phyloP scores from a whole-genome alignment of 768 basidiomycete species.

The Nevesoporus exiguus region DNA sequence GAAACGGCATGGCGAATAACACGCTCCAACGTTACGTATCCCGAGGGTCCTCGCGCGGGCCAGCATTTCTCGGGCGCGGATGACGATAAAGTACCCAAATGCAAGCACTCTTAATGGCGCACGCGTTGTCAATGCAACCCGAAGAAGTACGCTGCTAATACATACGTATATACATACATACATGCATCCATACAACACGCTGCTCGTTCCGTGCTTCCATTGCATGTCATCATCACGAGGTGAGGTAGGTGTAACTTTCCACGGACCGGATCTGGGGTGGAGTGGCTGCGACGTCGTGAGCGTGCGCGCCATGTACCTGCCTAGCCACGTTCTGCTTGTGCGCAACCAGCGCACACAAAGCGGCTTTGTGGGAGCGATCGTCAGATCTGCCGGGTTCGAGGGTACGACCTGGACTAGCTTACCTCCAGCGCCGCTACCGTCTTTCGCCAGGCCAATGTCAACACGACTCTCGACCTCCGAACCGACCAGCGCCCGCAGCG shows the following conservation, averaged over 20 bases:
- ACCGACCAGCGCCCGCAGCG: conserved; percentile 75
- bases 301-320: conserved; percentile 6
- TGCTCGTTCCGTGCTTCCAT: not conserved
- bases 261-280: conserved; percentile 14
- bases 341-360: conserved; percentile 69
- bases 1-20: conserved; percentile 9
- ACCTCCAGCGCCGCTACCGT: conserved; percentile 98
- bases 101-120: not conserved
- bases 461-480: conserved; percentile 75
- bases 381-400: not conserved
- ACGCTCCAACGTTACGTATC: not conserved
- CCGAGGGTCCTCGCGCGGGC: not conserved
- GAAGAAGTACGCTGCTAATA: conserved; percentile 10
- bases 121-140: not conserved
- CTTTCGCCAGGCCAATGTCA: conserved; percentile 90
- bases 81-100: not conserved
- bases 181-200: conserved; percentile 7
- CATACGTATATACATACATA: conserved; percentile 16
- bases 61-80: not conserved
- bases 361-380: conserved; percentile 48
- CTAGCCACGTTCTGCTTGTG: conserved; percentile 22
- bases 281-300: not conserved
- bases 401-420: conserved; percentile 27
- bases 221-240: conserved; percentile 18
- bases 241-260: conserved; percentile 13